A percentile compares a stretch with the other conserved stretches of the same genome.
Conservation (phyloP, 257 asterid species). For the Nicotiana tomentosiformis region DNA sequence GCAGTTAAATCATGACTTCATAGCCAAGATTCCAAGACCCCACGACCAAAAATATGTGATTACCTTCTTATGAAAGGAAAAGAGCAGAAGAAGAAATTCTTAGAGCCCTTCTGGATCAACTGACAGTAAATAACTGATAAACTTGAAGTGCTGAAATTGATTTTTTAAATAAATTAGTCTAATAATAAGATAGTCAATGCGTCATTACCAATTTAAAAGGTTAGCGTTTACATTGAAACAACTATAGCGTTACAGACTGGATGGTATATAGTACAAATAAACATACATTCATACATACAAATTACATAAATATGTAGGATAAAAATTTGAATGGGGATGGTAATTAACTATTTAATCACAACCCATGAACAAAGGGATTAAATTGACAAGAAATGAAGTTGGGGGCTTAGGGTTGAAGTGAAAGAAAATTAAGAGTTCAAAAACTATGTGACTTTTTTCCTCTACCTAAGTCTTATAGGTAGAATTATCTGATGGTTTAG, state of each 20-base stretch:
- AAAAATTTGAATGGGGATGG: neutral
- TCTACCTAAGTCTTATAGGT: too few species aligned
- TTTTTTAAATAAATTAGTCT: too few species aligned
- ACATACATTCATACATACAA: neutral
- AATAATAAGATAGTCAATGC: conserved; percentile 9
- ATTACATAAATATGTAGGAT: neutral
- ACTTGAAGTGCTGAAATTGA: too few species aligned
- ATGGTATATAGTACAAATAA: conserved; percentile 7
- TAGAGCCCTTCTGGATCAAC: too few species aligned
- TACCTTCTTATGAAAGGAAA: neutral
- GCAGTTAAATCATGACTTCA: neutral
- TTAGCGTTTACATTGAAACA: conserved; percentile 1
- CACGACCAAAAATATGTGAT: conserved; percentile 15
- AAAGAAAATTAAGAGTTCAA: too few species aligned
- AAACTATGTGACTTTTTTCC: too few species aligned
- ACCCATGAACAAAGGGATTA: neutral
- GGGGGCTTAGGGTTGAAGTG: too few species aligned
- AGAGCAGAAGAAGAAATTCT: neutral
- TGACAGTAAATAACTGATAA: too few species aligned
- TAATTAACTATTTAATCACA: neutral
- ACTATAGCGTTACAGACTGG: conserved; percentile 12
- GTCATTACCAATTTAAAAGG: neutral
- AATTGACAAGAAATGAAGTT: neutral
- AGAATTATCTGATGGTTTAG: too few species aligned
- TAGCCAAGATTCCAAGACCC: neutral